Evolutionary conservation across 1,139 yeast genomes (phyloP), one percentile per base, ranked within the genome.

Genomic region (Maudiozyma humilis): DNA sequence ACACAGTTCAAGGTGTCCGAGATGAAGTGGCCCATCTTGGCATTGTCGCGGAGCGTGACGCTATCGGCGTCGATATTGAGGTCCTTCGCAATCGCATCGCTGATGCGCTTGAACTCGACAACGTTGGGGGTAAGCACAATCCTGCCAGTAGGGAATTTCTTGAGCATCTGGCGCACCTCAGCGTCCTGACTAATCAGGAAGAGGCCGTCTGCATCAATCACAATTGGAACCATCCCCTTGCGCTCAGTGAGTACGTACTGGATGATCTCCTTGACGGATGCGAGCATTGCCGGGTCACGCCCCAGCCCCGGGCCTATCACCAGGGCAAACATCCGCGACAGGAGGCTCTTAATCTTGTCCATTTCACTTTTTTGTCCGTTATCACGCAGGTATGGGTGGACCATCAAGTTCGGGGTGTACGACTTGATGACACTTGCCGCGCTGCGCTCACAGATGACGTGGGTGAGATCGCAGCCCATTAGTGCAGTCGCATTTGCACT

Each of bases 291-390:
- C 4, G 68, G 65, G 60, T 87, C 95, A 39, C 97, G 69, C 0
- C 98, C 98, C 50, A 88, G 74, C 0, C 98, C 98, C 0, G 98
- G 97, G 0, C 98, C 98, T 34, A 89, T 72, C 2, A 91, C 85
- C 20, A 89, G 78, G 13, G 82, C 84, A 57, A 89, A 95, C 49
- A 86, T 75, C 38, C 95, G 67, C 32, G 72, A 71, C 31, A 91
- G 65, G 30, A 89, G 60, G 0, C 67, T 49, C 16, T 63, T 54
- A 8, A 85, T 74, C 55, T 78, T 77, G 27, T 80, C 79, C 55
- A 85, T 54, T 4, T 83, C 69, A 38, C 44, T 47, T 16, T 19
- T 33, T 27, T 18, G n/a, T 14, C 44, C 45, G 29, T 37, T 38
- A 7, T 45, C 52, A 20, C 47, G 43, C 13, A 91, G 64, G 60